Evolutionary conservation across 306 rosid genomes (phyloP).

Genomic region (Trifolium fragiferum): DNA sequence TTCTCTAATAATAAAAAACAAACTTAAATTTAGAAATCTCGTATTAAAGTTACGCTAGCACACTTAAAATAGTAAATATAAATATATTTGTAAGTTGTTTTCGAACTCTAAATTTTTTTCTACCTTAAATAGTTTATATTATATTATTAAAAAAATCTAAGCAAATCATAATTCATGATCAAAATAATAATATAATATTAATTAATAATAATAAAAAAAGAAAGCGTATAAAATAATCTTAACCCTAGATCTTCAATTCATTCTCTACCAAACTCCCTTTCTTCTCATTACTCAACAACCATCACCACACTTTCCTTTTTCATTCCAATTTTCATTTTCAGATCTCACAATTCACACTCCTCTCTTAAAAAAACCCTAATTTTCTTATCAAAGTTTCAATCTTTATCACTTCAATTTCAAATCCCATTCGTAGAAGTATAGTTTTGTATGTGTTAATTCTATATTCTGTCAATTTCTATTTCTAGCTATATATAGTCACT

Average conservation of each 20-base stretch:
- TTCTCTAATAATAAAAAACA: too few species aligned
- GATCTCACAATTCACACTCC: constrained; percentile 10
- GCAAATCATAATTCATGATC: too few species aligned
- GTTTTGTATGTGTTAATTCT: neutral
- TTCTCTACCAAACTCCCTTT: constrained; percentile 20
- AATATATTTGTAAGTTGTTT: too few species aligned
- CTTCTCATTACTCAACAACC: constrained; percentile 27
- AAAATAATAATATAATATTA: neutral
- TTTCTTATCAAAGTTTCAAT: neutral
- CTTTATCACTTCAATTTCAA: neutral
- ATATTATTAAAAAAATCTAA: too few species aligned
- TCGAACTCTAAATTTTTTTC: too few species aligned
- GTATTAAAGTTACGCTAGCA: too few species aligned
- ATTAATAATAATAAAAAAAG: neutral
- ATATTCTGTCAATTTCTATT: neutral
- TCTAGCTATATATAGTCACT: neutral
- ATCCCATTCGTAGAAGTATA: neutral
- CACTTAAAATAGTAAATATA: too few species aligned
- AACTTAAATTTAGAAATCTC: too few species aligned
- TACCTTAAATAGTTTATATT: too few species aligned
- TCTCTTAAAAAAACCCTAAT: neutral
- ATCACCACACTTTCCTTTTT: constrained; percentile 18
- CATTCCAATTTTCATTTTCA: neutral
- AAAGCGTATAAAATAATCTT: constrained; percentile 23
- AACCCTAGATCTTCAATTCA: constrained; percentile 22